phyloP scores from a whole-genome alignment of 2,329 filamentous ascomycete species.

The Sporothrix euskadiensis region DNA sequence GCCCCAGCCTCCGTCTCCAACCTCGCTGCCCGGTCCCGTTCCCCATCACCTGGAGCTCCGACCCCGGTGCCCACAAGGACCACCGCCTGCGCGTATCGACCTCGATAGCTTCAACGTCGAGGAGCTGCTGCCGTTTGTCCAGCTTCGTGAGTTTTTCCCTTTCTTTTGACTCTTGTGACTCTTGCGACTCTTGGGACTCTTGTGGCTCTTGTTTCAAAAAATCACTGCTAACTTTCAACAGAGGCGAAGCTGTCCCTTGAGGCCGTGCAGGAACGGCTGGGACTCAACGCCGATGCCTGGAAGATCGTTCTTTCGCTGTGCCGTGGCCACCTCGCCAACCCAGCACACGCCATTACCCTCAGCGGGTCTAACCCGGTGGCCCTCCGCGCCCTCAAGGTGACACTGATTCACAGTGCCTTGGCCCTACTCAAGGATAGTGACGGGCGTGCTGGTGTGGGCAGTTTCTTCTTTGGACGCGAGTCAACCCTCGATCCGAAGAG shows the following conservation, averaged over 20 bases:
- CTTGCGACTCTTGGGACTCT: background rate
- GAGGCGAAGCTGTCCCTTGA: constrained; percentile 23
- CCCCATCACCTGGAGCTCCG: constrained; percentile 32
- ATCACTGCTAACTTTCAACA: background rate
- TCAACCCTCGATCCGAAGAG: background rate
- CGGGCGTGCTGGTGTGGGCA: constrained; percentile 24
- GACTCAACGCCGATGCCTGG: constrained; percentile 18
- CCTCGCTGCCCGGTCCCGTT: background rate
- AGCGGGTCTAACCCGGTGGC: constrained; percentile 28
- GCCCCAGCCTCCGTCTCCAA: background rate
- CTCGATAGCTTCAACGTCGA: constrained; percentile 23
- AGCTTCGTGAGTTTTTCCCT: constrained; percentile 25
- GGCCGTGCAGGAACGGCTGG: constrained; percentile 27
- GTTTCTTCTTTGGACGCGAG: constrained; percentile 27
- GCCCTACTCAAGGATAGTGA: constrained; percentile 25
- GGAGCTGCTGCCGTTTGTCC: constrained; percentile 31
- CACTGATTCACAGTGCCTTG: constrained; percentile 25
- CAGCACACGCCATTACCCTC: constrained; percentile 9
- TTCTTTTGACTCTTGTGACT: background rate
- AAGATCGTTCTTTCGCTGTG: constrained; percentile 19
- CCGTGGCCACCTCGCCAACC: constrained; percentile 24
- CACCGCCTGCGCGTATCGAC: constrained; percentile 31
- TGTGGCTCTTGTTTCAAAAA: background rate
- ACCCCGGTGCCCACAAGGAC: constrained; percentile 29
- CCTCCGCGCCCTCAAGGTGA: constrained; percentile 29